A percentile compares a stretch with the other conserved stretches of the same genome.
phyloP scores from a whole-genome alignment of 768 basidiomycete genomes.

The Rhodosporidiobolus sp. region DNA sequence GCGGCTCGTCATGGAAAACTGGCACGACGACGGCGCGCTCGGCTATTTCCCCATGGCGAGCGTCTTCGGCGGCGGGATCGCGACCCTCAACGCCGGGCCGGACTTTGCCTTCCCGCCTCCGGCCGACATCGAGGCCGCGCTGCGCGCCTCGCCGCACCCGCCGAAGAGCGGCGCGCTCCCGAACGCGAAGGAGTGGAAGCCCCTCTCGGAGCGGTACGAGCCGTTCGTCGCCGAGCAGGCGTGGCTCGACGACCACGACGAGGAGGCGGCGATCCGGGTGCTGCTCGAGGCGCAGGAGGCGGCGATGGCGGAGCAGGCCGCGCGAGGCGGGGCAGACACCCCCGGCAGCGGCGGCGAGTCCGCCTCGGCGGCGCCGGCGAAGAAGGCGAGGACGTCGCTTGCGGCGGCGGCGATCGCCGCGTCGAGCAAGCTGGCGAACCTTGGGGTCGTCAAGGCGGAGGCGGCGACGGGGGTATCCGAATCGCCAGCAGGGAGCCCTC shows the following conservation, averaged over 20 bases:
- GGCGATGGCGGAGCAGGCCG: background rate
- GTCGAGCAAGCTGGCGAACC: background rate
- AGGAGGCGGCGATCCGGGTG: conserved; percentile 50
- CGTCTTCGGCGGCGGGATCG: conserved; percentile 82
- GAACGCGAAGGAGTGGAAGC: conserved; percentile 60
- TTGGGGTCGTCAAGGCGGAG: conserved; percentile 1
- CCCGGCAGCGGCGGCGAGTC: no score
- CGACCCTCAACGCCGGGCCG: conserved; percentile 83
- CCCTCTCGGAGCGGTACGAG: conserved; percentile 75
- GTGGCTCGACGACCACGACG: conserved; percentile 71
- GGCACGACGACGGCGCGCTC: conserved; percentile 86
- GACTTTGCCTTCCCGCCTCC: conserved; percentile 77
- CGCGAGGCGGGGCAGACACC: background rate
- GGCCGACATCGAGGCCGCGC: conserved; percentile 66
- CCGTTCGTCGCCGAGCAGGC: conserved; percentile 83
- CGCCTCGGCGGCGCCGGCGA: background rate
- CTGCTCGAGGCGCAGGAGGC: conserved; percentile 3
- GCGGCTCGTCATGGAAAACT: conserved; percentile 59
- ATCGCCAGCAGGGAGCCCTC: conserved; percentile 11
- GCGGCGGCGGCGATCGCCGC: background rate
- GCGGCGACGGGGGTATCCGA: background rate
- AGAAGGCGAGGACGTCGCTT: conserved; percentile 6
- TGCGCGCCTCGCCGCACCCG: conserved; percentile 49
- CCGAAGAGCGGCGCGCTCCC: conserved; percentile 7
- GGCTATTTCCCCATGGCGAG: conserved; percentile 96